Base-by-base conservation (phyloP, 2,329 filamentous ascomycete genomes). In the Colletotrichum sp. region DNA sequence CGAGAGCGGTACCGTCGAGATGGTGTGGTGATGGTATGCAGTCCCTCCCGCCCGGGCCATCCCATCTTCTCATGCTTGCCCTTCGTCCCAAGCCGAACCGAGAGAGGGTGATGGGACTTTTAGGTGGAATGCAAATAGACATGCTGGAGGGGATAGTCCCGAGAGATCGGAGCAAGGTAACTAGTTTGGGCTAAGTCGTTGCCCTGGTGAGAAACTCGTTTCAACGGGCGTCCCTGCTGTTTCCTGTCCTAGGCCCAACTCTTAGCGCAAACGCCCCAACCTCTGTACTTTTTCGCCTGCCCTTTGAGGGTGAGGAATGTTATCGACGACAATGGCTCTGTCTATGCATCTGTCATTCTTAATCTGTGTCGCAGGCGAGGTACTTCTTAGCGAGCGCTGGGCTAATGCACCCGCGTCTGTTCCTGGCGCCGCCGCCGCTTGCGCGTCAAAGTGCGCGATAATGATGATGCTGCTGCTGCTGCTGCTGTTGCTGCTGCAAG, bases 151-250 rank as follows among this genome's bases (percentile, higher is more conserved):
- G 73, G 43, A 59, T 67, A 32, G 55, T 68, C 32, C 69, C 73
- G 69, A 68, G 34, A 68, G 63, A 72, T 75, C 64, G 73, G 70
- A 65, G 69, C 64, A 73, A 75, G 63, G 73, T 75, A 73, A 73
- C 73, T 63, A 64, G 14, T 72, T 73, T 39, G 16, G 43, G 73
- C 13, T 39, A 68, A 68, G 30, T 57, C 48, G 64, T 61, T 68
- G 64, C 69, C 32, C 30, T 61, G 73, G 61, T 28, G 64, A 75
- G 39, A 43, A 21, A 59, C 30, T 26, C 43, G 63, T 68, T 71
- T 66, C 48, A 66, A 74, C 72, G 67, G 72, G 48, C 72, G 72
- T 34, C 72, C 59, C 72, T 74, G 67, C 32, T 66, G 30, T 32
- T 59, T 74, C 57, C 55, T 52, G 55, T 10, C 57, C 65, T 64